Conservation (phyloP, 768 basidiomycete species). For the Agaricus blazei region DNA sequence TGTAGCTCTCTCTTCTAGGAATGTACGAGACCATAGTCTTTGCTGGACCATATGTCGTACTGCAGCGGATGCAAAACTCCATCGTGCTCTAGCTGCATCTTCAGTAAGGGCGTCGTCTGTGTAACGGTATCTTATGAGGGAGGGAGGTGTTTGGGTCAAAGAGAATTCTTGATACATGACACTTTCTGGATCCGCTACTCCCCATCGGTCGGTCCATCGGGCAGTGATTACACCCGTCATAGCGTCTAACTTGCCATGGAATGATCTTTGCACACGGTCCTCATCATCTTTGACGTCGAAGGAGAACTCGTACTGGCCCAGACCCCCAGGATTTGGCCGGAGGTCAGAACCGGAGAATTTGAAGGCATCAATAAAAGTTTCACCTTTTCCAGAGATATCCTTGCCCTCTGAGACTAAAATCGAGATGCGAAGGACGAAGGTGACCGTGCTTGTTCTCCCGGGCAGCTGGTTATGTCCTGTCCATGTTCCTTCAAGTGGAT, state of each 20-base stretch:
- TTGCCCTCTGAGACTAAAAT: constrained; percentile 19
- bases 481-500: constrained; percentile 28
- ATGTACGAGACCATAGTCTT: constrained; percentile 25
- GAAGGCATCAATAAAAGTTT: constrained; percentile 26
- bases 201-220: constrained; percentile 17
- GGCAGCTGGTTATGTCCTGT: constrained; percentile 21
- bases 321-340: background rate
- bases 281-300: constrained; percentile 24
- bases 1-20: constrained; percentile 23
- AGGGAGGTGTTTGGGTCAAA: constrained; percentile 21
- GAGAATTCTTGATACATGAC: constrained; percentile 17
- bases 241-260: constrained; percentile 18
- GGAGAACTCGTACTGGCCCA: constrained; percentile 18
- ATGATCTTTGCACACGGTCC: constrained; percentile 20
- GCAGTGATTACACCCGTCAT: constrained; percentile 14
- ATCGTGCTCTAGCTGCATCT: constrained; percentile 24
- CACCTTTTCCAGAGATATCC: constrained; percentile 26
- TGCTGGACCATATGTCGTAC: constrained; percentile 24
- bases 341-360: constrained; percentile 20
- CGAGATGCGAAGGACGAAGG: constrained; percentile 23
- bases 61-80: constrained; percentile 26
- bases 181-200: constrained; percentile 19
- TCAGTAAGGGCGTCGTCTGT: constrained; percentile 20
- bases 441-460: constrained; percentile 20
- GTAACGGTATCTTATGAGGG: constrained; percentile 25